These are phyloP conservation scores for Trichoderma lentiforme DNA, from an alignment of 2,329 filamentous ascomycete species.

Conservation along the genomic window DNA sequence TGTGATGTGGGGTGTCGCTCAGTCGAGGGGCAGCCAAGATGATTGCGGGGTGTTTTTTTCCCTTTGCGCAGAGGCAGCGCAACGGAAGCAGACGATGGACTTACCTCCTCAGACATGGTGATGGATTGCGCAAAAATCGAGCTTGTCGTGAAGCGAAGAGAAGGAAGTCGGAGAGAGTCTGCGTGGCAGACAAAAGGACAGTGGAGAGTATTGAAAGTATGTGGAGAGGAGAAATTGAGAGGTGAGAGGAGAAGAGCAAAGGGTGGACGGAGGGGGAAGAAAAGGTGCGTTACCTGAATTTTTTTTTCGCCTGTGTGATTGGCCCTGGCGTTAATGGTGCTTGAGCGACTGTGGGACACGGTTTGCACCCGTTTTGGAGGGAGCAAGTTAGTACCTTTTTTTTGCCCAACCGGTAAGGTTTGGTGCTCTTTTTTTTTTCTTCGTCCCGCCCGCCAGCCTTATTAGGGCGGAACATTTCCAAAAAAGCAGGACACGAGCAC, in stretches of 20 bases:
- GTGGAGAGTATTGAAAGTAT: constrained; percentile 26
- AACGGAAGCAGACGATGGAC: constrained; percentile 29
- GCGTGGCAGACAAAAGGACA: constrained; percentile 21
- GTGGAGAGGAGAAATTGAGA: constrained; percentile 20
- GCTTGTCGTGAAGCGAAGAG: constrained; percentile 30
- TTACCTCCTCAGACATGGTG: constrained; percentile 60
- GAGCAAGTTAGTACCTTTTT: constrained; percentile 10
- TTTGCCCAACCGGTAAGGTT: neutral
- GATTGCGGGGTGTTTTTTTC: constrained; percentile 48
- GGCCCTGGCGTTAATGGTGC: constrained; percentile 24
- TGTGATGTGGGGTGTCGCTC: constrained; percentile 21
- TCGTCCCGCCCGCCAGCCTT: neutral
- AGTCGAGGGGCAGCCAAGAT: constrained; percentile 36
- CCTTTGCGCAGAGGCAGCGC: constrained; percentile 24
- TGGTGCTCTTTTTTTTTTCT: neutral
- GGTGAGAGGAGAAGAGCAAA: constrained; percentile 21
- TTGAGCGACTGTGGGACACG: constrained; percentile 25
- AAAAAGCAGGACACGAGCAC: neutral
- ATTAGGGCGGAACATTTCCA: neutral
- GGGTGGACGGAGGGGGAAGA: constrained; percentile 16
- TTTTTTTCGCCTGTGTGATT: constrained; percentile 41
- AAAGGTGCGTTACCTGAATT: constrained; percentile 26
- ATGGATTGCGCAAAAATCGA: constrained; percentile 41
- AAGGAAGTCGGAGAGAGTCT: constrained; percentile 21
- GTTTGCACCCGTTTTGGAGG: constrained; percentile 1